Conservation (phyloP, 352 stramenopile species). For the Phytophthora brassicae region DNA sequence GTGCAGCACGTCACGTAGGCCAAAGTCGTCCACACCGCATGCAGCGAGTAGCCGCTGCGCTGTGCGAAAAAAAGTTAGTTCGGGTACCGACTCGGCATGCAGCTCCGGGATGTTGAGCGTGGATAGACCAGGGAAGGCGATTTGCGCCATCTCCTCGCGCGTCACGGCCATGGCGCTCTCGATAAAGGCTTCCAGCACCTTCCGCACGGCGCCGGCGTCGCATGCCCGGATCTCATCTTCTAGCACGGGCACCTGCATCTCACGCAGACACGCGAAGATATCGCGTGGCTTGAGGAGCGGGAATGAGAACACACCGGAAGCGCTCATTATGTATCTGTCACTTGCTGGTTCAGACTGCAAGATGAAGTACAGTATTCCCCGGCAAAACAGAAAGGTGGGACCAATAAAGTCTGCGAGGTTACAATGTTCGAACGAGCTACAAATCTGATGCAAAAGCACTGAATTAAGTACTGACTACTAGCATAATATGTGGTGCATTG, state of each 20-base stretch:
- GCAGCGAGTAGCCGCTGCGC: conserved; percentile 88
- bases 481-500: too few relatives aligned
- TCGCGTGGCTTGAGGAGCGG: conserved; percentile 93
- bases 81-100: conserved; percentile 92
- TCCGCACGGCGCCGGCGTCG: conserved; percentile 69
- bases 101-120: conserved; percentile 90
- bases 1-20: conserved; percentile 88
- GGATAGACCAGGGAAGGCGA: conserved; percentile 81
- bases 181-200: conserved; percentile 91
- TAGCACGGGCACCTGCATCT: conserved; percentile 89
- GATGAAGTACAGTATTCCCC: too few relatives aligned
- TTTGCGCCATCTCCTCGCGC: conserved; percentile 91
- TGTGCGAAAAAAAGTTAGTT: conserved; percentile 93
- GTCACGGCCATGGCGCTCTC: conserved; percentile 89
- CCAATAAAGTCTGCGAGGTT: too few relatives aligned
- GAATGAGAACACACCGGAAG: conserved; percentile 77
- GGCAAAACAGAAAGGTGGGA: too few relatives aligned
- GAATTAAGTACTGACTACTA: too few relatives aligned
- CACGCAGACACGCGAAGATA: conserved; percentile 91
- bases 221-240: conserved; percentile 89
- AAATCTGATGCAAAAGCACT: too few relatives aligned
- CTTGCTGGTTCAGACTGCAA: too few relatives aligned
- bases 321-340: background rate
- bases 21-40: conserved; percentile 95
- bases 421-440: too few relatives aligned